Conservation (phyloP, 2,329 filamentous ascomycete species). For the Epichloe festucae region DNA sequence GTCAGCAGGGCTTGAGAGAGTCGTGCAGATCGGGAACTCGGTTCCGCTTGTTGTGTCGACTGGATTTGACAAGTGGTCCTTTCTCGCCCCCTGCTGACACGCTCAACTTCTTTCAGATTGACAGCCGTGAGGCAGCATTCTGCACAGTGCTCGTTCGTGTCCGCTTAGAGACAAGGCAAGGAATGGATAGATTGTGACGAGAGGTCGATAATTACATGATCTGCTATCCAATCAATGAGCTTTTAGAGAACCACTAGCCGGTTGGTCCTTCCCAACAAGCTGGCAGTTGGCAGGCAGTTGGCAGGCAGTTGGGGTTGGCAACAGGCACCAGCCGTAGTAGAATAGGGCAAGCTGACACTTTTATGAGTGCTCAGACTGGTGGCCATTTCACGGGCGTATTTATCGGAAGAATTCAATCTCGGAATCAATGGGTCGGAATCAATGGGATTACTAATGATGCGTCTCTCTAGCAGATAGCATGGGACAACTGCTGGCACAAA, state of each 20-base stretch:
- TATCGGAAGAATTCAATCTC: too few relatives aligned
- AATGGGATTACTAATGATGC: not conserved
- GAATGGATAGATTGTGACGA: too few relatives aligned
- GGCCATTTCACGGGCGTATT: not conserved
- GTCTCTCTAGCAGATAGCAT: not conserved
- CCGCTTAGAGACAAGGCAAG: too few relatives aligned
- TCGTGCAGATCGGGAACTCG: constrained; percentile 9
- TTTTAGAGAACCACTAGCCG: too few relatives aligned
- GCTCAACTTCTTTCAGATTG: too few relatives aligned
- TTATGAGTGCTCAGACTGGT: not conserved
- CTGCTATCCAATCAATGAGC: too few relatives aligned
- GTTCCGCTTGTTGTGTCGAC: constrained; percentile 4
- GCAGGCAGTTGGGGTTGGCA: not conserved
- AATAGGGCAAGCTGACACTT: not conserved
- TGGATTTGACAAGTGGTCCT: not conserved
- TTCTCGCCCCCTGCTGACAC: not conserved
- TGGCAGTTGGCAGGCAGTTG: not conserved
- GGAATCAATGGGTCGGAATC: too few relatives aligned
- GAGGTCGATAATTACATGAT: too few relatives aligned
- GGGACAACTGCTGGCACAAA: not conserved
- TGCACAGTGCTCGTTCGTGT: too few relatives aligned
- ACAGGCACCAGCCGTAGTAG: not conserved
- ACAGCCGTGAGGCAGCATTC: too few relatives aligned
- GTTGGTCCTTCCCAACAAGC: not conserved
- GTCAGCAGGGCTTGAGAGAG: constrained; percentile 3